Percentiles rank a stretch among this genome's conserved stretches.
Conservation (phyloP, 139 green algal genomes). For the Closterium sp. region DNA sequence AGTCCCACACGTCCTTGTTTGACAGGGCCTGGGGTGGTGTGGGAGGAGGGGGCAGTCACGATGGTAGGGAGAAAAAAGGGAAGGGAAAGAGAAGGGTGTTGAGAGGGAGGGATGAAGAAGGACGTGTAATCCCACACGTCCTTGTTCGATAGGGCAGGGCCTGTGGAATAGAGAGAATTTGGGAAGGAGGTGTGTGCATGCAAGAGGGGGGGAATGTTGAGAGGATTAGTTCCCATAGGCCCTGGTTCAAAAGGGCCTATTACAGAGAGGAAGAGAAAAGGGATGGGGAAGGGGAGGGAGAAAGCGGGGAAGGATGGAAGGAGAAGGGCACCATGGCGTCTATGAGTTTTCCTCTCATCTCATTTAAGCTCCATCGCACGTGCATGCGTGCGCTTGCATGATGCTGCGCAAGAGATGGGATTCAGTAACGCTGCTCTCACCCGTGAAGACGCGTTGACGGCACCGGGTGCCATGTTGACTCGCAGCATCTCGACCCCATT, state of each 20-base stretch:
- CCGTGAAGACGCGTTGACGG: background rate
- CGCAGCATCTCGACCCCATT: slow-evolving; percentile 17
- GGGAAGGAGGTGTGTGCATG: background rate
- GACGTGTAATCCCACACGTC: background rate
- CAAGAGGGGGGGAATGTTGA: too few species aligned
- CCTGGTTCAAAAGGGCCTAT: background rate
- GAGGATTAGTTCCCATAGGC: background rate
- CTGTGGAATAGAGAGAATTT: background rate
- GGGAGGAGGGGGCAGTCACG: background rate
- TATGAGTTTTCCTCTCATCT: too few species aligned
- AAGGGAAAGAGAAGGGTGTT: background rate
- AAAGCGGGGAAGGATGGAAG: too few species aligned
- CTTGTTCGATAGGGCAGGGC: background rate
- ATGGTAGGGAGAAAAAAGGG: too few species aligned
- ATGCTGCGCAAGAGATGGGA: too few species aligned
- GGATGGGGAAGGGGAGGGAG: background rate
- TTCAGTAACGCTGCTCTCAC: too few species aligned
- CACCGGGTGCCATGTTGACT: background rate
- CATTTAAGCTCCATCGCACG: too few species aligned
- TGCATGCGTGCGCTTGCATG: too few species aligned
- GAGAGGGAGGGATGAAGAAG: background rate
- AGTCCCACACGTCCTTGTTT: background rate
- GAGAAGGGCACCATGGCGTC: too few species aligned
- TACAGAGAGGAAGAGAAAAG: background rate
- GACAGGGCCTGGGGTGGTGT: background rate